phyloP scores from a whole-genome alignment of 192 early-diverging fungal genomes.

The Coemansia sp. region DNA sequence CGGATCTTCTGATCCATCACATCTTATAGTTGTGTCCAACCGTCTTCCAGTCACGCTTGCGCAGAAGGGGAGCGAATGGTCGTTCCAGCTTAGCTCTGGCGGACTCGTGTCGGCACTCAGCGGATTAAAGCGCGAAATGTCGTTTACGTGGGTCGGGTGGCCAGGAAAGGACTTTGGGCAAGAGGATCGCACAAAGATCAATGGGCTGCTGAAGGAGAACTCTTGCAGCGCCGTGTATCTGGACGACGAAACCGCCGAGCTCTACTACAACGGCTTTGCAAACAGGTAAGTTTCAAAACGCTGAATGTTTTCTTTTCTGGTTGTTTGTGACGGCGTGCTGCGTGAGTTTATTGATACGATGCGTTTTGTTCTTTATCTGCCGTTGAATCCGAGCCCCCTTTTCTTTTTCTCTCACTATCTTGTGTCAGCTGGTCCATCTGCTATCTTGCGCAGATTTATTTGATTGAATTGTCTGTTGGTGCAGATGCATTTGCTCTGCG shows the following conservation, averaged over 20 bases:
- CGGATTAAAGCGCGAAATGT: conserved; percentile 92
- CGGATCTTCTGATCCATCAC: conserved; percentile 34
- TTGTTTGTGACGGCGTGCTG: no score
- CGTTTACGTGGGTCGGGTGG: conserved; percentile 99
- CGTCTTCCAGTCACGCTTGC: conserved; percentile 87
- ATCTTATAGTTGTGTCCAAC: conserved; percentile 93
- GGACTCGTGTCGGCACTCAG: conserved; percentile 94
- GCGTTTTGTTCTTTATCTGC: background rate
- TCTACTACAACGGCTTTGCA: conserved; percentile 98
- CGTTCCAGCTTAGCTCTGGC: conserved; percentile 87
- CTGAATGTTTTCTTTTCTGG: conserved; percentile 14
- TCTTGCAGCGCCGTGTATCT: conserved; percentile 94
- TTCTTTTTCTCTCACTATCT: no score
- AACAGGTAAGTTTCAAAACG: conserved; percentile 66
- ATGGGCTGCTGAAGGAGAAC: conserved; percentile 73
- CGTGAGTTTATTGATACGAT: background rate
- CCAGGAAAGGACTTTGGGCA: conserved; percentile 84
- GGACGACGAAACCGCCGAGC: conserved; percentile 87
- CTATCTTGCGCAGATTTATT: background rate
- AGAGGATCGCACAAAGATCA: conserved; percentile 73
- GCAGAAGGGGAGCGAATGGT: conserved; percentile 55
- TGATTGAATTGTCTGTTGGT: background rate
- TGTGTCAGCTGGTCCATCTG: no score
- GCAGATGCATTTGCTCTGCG: no score
- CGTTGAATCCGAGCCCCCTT: no score